A percentile compares a stretch with the other conserved stretches of the same genome.
phyloP scores from a whole-genome alignment of 1,139 yeast species.

The Kodamaea sp. region DNA sequence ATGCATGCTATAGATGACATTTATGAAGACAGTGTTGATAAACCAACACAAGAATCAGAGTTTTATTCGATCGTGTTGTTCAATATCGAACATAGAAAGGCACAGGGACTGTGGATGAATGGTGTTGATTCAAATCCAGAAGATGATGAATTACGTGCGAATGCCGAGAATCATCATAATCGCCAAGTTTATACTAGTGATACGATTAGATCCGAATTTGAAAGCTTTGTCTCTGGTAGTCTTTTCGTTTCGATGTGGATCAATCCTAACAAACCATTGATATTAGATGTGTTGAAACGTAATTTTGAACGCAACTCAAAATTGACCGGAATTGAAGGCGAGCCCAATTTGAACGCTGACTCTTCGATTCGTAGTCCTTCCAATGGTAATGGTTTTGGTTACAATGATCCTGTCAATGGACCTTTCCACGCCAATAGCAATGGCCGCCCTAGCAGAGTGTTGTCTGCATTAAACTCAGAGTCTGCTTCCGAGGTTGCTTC shows the following conservation, averaged over 20 bases:
- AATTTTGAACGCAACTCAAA: constrained; percentile 6
- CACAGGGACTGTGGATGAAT: constrained; percentile 28
- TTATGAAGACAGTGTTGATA: constrained; percentile 26
- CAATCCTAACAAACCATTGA: constrained; percentile 29
- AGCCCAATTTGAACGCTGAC: too few relatives aligned
- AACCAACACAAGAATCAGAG: constrained; percentile 24
- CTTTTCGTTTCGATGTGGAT: constrained; percentile 32
- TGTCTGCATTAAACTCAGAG: constrained; percentile 3
- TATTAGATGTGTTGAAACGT: constrained; percentile 13
- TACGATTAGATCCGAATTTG: constrained; percentile 17
- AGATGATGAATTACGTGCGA: constrained; percentile 13
- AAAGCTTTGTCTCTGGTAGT: constrained; percentile 33
- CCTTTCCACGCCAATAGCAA: constrained; percentile 1
- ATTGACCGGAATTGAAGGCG: background rate
- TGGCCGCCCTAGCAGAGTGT: constrained; percentile 3
- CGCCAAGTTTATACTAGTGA: constrained; percentile 5
- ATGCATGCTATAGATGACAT: constrained; percentile 27
- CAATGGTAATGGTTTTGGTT: background rate
- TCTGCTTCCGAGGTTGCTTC: constrained; percentile 5
- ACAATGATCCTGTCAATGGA: background rate
- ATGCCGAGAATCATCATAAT: constrained; percentile 8
- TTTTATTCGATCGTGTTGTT: constrained; percentile 22
- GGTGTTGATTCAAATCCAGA: constrained; percentile 23
- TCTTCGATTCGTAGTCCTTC: constrained; percentile 1
- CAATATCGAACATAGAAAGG: constrained; percentile 29